Percentiles rank a stretch among this genome's conserved stretches.
Evolutionary conservation across 805 yeast species (phyloP).

Genomic region (Candida nitratophila): DNA sequence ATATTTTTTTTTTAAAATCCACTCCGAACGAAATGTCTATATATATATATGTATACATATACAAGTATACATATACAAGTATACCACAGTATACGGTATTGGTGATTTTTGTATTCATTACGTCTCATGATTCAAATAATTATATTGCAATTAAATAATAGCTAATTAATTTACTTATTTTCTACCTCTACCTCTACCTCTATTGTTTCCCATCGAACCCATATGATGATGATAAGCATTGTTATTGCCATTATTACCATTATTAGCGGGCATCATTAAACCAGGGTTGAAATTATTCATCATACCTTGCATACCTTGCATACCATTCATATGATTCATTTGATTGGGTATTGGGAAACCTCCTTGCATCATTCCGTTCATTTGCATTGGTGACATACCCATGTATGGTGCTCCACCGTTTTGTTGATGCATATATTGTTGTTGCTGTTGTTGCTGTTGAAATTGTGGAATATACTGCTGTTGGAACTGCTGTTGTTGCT

Average conservation of each 20-base stretch:
- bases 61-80: no score
- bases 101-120: no score
- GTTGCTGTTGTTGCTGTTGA: conserved; percentile 10
- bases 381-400: background rate
- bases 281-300: background rate
- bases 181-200: background rate
- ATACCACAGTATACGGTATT: no score
- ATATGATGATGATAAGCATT: background rate
- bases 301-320: background rate
- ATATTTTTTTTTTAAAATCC: background rate
- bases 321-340: background rate
- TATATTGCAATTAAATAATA: background rate
- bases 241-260: background rate
- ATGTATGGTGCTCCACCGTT: background rate
- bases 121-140: background rate
- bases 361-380: background rate
- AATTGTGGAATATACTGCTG: conserved; percentile 7
- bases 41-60: no score
- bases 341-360: background rate
- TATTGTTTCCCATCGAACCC: background rate
- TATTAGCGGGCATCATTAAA: background rate
- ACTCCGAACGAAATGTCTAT: no score
- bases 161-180: no score
- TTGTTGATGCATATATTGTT: conserved; percentile 4
- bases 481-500: background rate